Base-by-base conservation (phyloP, 306 rosid species). In the Prunus mira region DNA sequence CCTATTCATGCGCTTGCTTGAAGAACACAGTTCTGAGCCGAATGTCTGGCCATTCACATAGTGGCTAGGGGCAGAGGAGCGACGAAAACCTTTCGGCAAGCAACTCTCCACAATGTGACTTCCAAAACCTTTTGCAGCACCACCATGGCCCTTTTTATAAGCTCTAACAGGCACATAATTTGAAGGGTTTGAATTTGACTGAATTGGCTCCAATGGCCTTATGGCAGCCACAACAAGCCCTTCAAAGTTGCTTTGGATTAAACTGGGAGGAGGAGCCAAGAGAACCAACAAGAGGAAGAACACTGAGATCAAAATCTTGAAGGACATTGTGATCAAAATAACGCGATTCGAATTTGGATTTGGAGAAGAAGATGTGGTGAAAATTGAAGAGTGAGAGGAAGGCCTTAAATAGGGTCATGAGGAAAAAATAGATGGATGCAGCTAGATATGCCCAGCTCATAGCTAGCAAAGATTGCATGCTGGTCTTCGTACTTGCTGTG, bases 391-490 rank as follows among this genome's bases (percentile, higher is more conserved):
- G 60, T 28, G 32, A 71, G 67, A 49, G 25, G 62, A 65, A 74
- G 63, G 72, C 78, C 81, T 90, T 86, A 90, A 90, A 90, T 90
- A 86, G 91, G 83, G 2, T 84, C 96, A 81, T 86, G 85, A 74
- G 83, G 70, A 70, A 54, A 50, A 27, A 15, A 4, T 60, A 34
- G 34, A 14, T 50, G 56, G 19, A 60, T 25, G 18, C 43, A 38
- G 62, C 47, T 5, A 62, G 87, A 79, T 78, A 72, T 83, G 80
- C 80, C 76, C 88, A 87, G 80, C 82, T 83, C 84, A 83, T 79
- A 56, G 92, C 83, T 79, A 77, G 80, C 82, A 20, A 82, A 74
- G 81, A 73, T 74, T 80, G 65, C 79, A 71, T 79, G 82, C 74
- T 82, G 83, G 76, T 81, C 38, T 13, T 61, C 5, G 66, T 60